A percentile compares a stretch with the other conserved stretches of the same genome.
Evolutionary conservation across 495 filamentous ascomycete species (phyloP).

Genomic region (Lentithecium fluviatile): DNA sequence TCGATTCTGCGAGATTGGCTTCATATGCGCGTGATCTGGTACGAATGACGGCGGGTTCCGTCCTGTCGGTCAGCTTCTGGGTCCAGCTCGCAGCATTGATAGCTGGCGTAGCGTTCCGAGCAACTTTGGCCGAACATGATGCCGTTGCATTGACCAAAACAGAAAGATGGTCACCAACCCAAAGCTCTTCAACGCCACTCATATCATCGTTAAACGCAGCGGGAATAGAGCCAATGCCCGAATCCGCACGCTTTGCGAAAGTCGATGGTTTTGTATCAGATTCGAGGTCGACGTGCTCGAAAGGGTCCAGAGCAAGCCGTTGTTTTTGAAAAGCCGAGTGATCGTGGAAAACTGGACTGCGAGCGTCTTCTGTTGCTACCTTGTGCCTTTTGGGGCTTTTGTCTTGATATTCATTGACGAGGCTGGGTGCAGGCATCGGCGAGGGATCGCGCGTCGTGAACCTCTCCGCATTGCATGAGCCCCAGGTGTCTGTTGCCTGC

Average conservation of each 20-base stretch:
- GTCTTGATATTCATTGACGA: not conserved
- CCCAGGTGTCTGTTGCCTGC: not conserved
- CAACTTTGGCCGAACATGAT: too few relatives aligned
- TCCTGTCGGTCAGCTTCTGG: not conserved
- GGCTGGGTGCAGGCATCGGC: not conserved
- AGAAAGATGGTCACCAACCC: conserved; percentile 1
- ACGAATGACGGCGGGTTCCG: not conserved
- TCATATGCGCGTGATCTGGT: conserved; percentile 1
- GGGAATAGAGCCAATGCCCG: not conserved
- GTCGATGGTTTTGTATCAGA: conserved; percentile 2
- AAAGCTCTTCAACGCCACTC: not conserved
- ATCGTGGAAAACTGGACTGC: not conserved
- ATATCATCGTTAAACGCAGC: not conserved
- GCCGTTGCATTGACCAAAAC: not conserved
- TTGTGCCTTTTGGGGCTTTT: not conserved
- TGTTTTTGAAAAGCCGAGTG: not conserved
- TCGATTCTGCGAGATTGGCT: not conserved
- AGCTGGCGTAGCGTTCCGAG: not conserved
- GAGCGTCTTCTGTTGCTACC: not conserved
- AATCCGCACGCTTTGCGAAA: not conserved
- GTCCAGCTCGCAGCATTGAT: not conserved
- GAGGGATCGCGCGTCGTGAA: not conserved
- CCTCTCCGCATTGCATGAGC: not conserved
- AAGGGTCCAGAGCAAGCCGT: conserved; percentile 2
- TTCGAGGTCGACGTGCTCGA: conserved; percentile 12